A percentile compares a stretch with the other conserved stretches of the same genome.
Conservation (phyloP, 768 basidiomycete species). For the Gelatoporia subvermispora region DNA sequence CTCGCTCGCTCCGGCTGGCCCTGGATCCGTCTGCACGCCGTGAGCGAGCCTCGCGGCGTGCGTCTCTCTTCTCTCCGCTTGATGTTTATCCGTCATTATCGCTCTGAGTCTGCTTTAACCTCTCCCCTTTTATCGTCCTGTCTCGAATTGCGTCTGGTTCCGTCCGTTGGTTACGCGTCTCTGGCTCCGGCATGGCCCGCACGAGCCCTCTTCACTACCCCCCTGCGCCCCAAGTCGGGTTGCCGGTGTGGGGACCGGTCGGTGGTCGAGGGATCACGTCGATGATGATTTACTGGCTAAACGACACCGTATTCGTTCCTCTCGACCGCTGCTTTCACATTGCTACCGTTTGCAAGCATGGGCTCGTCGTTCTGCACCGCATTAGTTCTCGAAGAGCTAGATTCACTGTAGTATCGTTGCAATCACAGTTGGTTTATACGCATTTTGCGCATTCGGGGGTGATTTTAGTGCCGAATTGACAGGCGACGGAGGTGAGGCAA, state of each 20-base stretch:
- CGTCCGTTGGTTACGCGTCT: neutral
- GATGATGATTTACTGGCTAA: neutral
- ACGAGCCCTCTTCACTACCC: neutral
- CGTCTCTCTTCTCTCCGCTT: neutral
- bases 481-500: no score
- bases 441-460: no score
- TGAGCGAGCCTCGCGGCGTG: constrained; percentile 13
- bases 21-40: constrained; percentile 8
- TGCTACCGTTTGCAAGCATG: no score
- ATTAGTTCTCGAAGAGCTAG: no score
- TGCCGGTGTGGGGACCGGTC: neutral
- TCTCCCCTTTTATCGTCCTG: neutral
- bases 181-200: neutral
- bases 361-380: no score
- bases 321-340: no score
- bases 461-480: no score
- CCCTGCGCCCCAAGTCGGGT: neutral
- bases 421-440: no score
- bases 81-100: neutral
- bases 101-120: neutral
- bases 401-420: no score
- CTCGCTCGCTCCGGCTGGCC: neutral
- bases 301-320: no score
- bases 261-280: neutral
- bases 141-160: neutral